phyloP scores from a whole-genome alignment of 2,329 filamentous ascomycete species.

The Diaporthe citrichinensis region DNA sequence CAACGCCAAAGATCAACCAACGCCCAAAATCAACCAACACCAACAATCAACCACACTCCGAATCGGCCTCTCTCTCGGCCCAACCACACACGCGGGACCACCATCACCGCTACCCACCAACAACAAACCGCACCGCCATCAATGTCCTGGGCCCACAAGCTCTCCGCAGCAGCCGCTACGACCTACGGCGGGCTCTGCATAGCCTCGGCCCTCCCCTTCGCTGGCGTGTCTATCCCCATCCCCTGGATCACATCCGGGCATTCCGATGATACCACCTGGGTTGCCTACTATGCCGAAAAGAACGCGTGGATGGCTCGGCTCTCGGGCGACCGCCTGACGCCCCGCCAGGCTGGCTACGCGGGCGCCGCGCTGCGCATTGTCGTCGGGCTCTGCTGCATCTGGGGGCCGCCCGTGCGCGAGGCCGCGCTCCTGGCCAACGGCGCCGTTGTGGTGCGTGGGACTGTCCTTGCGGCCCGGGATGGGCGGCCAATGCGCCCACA shows the following conservation, averaged over 20 bases:
- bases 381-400: constrained; percentile 45
- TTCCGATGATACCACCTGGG: constrained; percentile 32
- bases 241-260: constrained; percentile 21
- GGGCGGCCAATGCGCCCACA: constrained; percentile 44
- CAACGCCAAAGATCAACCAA: not conserved
- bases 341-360: constrained; percentile 43
- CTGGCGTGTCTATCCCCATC: constrained; percentile 45
- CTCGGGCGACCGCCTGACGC: constrained; percentile 43
- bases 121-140: constrained; percentile 8
- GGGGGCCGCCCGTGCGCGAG: constrained; percentile 40
- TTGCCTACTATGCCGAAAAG: constrained; percentile 46
- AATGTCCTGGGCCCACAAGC: constrained; percentile 34
- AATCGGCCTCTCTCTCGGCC: not conserved
- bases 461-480: constrained; percentile 43
- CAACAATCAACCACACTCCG: no score
- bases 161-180: constrained; percentile 29
- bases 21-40: no score
- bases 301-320: constrained; percentile 44
- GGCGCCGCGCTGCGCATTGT: constrained; percentile 42
- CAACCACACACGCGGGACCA: not conserved
- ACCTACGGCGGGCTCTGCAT: constrained; percentile 45
- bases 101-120: not conserved
- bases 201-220: constrained; percentile 45
- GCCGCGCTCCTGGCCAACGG: constrained; percentile 43
- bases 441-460: constrained; percentile 42